Evolutionary conservation across 305 asterid genomes (phyloP).

Genomic region (Lippia alba): DNA sequence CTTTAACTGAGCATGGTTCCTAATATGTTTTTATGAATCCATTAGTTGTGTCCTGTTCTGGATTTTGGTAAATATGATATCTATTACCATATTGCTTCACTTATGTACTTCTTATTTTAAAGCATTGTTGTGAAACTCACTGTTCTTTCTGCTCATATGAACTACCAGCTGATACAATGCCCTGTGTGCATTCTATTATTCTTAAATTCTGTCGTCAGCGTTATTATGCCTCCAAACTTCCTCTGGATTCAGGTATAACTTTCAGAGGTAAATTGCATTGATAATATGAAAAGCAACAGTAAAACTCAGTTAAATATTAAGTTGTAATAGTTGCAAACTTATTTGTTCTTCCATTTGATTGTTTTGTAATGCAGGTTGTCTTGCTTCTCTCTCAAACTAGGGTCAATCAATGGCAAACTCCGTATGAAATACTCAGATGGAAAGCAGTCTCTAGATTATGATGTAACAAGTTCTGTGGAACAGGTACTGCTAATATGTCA

Average conservation of each 20-base stretch:
- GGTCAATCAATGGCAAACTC: constrained; percentile 89
- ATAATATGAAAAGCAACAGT: too few species aligned
- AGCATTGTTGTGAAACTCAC: constrained; percentile 84
- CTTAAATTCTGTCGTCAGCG: constrained; percentile 75
- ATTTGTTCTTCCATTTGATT: constrained; percentile 16
- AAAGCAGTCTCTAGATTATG: constrained; percentile 45
- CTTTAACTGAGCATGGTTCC: constrained; percentile 15
- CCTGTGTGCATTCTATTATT: constrained; percentile 71
- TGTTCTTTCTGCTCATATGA: constrained; percentile 95
- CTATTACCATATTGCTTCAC: not conserved
- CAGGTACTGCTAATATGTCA: constrained; percentile 53
- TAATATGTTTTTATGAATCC: not conserved
- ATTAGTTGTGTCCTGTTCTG: not conserved
- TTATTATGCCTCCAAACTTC: constrained; percentile 55
- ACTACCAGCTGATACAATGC: constrained; percentile 78
- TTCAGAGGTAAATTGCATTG: constrained; percentile 55
- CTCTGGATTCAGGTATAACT: constrained; percentile 52
- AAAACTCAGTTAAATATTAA: not conserved
- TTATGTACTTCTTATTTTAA: constrained; percentile 55
- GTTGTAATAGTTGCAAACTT: not conserved
- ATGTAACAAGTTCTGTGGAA: constrained; percentile 66
- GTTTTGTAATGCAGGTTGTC: constrained; percentile 59
- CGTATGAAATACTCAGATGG: constrained; percentile 64
- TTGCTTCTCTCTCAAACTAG: constrained; percentile 76
- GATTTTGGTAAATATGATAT: not conserved